Percentiles rank a stretch among this genome's conserved stretches.
Conservation (phyloP, 2,329 filamentous ascomycete genomes). For the Trichoderma sp. region DNA sequence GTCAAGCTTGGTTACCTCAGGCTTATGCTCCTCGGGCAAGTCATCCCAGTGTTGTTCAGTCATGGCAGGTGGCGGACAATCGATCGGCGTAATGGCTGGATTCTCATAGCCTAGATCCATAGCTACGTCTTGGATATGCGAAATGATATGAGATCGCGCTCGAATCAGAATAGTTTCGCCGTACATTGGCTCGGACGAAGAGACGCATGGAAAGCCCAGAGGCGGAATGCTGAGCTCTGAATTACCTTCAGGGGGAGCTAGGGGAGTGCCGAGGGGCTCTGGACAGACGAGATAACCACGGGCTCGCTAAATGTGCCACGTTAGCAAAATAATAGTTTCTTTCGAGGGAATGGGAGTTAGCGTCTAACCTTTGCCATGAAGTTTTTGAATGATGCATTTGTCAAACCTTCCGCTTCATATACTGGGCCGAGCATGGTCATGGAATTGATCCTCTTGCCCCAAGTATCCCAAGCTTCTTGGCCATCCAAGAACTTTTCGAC, state of each 20-base stretch:
- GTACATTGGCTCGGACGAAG: conserved; percentile 59
- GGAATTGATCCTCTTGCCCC: conserved; percentile 44
- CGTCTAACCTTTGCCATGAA: conserved; percentile 51
- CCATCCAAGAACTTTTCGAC: conserved; percentile 58
- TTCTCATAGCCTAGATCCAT: conserved; percentile 39
- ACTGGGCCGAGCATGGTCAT: conserved; percentile 51
- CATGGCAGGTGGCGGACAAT: not conserved
- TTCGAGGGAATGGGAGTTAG: too few species aligned
- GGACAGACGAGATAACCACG: conserved; percentile 59
- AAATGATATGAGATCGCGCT: conserved; percentile 52
- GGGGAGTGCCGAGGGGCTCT: conserved; percentile 48
- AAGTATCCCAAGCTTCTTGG: conserved; percentile 48
- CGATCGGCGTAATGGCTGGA: not conserved
- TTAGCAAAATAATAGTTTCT: not conserved
- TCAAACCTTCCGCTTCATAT: conserved; percentile 38
- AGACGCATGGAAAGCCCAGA: conserved; percentile 65
- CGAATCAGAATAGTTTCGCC: conserved; percentile 61
- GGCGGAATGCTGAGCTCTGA: conserved; percentile 39
- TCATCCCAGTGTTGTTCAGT: conserved; percentile 32
- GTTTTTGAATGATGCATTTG: conserved; percentile 42
- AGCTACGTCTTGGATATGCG: conserved; percentile 60
- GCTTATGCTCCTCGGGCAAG: conserved; percentile 32
- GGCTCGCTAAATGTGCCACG: conserved; percentile 44
- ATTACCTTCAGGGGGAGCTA: conserved; percentile 54
- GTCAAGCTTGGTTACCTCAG: conserved; percentile 25